A percentile compares a stretch with the other conserved stretches of the same genome.
Conservation (phyloP, 163 green algal species). For the Volvox carteri region DNA sequence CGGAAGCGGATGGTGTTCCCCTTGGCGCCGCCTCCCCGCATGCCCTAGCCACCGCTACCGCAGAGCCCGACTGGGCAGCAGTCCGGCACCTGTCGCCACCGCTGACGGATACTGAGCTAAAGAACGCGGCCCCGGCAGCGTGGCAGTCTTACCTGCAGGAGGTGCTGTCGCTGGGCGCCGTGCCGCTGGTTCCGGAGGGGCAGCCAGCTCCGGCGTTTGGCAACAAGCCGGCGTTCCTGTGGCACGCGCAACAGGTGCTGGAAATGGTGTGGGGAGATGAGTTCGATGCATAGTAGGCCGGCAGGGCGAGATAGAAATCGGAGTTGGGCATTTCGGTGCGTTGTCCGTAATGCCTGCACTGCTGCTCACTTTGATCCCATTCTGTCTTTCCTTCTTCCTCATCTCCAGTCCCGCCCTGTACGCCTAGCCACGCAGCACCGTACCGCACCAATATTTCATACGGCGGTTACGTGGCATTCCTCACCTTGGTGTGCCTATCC, state of each 20-base stretch:
- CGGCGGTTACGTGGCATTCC: too few relatives aligned
- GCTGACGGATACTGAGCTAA: background rate
- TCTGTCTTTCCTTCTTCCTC: background rate
- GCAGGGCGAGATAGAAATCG: too few relatives aligned
- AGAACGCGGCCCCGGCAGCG: background rate
- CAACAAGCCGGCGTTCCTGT: background rate
- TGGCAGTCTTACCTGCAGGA: conserved; percentile 24
- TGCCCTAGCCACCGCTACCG: background rate
- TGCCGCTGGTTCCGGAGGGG: background rate
- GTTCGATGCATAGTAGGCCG: too few relatives aligned
- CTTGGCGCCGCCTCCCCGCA: background rate
- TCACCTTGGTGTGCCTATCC: too few relatives aligned
- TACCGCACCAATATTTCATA: too few relatives aligned
- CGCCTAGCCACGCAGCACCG: background rate
- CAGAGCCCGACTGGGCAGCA: background rate
- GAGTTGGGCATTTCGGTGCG: too few relatives aligned
- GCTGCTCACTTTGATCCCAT: background rate
- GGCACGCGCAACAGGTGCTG: conserved; percentile 6
- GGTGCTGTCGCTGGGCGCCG: background rate
- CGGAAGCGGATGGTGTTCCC: background rate
- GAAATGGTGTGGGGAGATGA: too few relatives aligned
- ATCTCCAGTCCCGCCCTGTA: background rate
- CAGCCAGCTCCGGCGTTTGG: background rate
- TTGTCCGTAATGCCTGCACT: background rate
- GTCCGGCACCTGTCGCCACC: background rate